Conservation (phyloP, 352 stramenopile species). For the Peronospora destructor region DNA sequence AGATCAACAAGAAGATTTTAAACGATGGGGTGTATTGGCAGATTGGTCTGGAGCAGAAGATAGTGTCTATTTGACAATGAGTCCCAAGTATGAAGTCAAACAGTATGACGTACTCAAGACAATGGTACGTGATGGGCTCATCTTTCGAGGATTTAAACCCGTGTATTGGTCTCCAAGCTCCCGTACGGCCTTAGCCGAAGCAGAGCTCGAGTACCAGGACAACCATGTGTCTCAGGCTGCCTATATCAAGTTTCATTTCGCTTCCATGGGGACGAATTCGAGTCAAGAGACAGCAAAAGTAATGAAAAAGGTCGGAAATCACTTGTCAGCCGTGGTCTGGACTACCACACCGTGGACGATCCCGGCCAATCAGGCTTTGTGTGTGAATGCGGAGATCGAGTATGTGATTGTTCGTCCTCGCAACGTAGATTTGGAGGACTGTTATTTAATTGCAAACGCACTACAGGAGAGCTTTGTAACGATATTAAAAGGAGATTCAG, state of each 20-base stretch:
- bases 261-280: slow-evolving; percentile 23
- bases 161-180: slow-evolving; percentile 98
- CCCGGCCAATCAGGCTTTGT: slow-evolving; percentile 95
- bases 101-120: slow-evolving; percentile 96
- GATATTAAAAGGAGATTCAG: slow-evolving; percentile 12
- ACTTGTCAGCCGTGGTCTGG: slow-evolving; percentile 88
- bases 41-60: slow-evolving; percentile 69
- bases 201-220: slow-evolving; percentile 97
- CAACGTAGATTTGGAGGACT: slow-evolving; percentile 18
- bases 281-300: slow-evolving; percentile 13
- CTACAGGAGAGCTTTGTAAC: slow-evolving; percentile 42
- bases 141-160: slow-evolving; percentile 97
- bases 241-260: slow-evolving; percentile 87
- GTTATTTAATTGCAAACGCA: slow-evolving; percentile 59
- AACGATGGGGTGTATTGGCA: slow-evolving; percentile 91
- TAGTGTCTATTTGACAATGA: slow-evolving; percentile 91
- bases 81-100: slow-evolving; percentile 92
- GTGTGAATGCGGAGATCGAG: slow-evolving; percentile 89
- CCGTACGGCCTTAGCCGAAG: slow-evolving; percentile 95
- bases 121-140: slow-evolving; percentile 93
- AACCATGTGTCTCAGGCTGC: slow-evolving; percentile 94
- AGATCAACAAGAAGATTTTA: slow-evolving; percentile 89
- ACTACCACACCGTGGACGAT: slow-evolving; percentile 99
- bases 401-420: slow-evolving; percentile 88
- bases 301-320: slow-evolving; percentile 34